Conservation (phyloP, 2,329 filamentous ascomycete genomes). For the Penicillium italicum region DNA sequence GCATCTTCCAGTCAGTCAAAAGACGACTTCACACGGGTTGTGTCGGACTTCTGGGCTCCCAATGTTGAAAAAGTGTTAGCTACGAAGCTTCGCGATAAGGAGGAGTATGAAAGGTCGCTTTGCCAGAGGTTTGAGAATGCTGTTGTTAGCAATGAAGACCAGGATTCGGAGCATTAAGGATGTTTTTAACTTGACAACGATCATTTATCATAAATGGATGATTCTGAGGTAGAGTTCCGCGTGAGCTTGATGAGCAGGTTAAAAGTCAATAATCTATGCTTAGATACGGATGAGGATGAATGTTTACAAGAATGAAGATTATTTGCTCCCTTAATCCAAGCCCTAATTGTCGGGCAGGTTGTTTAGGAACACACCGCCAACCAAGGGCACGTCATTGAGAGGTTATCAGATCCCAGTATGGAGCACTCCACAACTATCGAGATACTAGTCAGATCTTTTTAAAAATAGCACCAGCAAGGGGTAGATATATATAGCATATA, state of each 20-base stretch:
- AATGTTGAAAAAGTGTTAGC: conserved; percentile 10
- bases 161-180: not conserved
- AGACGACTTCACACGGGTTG: conserved; percentile 11
- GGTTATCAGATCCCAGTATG: not conserved
- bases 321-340: not conserved
- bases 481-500: not conserved
- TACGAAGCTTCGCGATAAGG: conserved; percentile 17
- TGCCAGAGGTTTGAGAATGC: conserved; percentile 13
- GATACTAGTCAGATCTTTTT: not conserved
- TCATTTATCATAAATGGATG: not conserved
- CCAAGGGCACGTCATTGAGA: not conserved
- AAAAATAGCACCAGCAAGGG: not conserved
- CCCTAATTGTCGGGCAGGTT: not conserved
- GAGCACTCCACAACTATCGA: not conserved
- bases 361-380: not conserved
- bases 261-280: not conserved
- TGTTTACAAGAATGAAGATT: not conserved
- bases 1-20: not conserved
- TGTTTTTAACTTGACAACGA: not conserved
- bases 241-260: not conserved
- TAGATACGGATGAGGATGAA: not conserved
- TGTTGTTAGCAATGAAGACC: not conserved
- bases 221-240: not conserved
- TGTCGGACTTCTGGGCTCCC: conserved; percentile 17
- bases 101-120: conserved; percentile 16